Evolutionary conservation across 2,329 filamentous ascomycete genomes (phyloP).

Genomic region (Trichoderma cornu-damae): DNA sequence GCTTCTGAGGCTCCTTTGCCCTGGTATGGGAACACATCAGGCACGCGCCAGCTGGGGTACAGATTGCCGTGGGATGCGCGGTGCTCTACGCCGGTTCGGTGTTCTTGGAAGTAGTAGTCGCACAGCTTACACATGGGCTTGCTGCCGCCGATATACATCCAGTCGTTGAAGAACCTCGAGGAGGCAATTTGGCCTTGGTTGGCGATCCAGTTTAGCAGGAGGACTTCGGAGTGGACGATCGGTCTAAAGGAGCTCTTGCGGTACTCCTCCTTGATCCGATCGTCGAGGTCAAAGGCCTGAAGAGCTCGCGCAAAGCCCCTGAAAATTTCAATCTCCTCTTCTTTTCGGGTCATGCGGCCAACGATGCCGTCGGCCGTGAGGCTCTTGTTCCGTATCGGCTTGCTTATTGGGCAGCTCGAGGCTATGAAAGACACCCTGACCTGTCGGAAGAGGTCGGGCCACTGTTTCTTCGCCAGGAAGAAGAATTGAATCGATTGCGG

Average conservation of each 20-base stretch:
- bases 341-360: background rate
- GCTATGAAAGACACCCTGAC: background rate
- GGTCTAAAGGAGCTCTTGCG: background rate
- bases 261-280: background rate
- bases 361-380: background rate
- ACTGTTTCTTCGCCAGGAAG: background rate
- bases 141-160: background rate
- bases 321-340: background rate
- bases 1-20: background rate
- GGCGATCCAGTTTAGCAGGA: background rate
- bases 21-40: background rate
- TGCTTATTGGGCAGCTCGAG: background rate
- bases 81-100: background rate
- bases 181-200: background rate
- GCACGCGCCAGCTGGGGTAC: background rate
- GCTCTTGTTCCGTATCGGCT: background rate
- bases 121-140: constrained; percentile 5
- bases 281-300: background rate
- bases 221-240: background rate
- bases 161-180: background rate
- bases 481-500: background rate
- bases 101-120: background rate
- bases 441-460: background rate
- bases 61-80: background rate
- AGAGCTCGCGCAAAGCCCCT: background rate